A percentile compares a stretch with the other conserved stretches of the same genome.
Conservation (phyloP, 2,329 filamentous ascomycete genomes). For the Diaporthe sp. region DNA sequence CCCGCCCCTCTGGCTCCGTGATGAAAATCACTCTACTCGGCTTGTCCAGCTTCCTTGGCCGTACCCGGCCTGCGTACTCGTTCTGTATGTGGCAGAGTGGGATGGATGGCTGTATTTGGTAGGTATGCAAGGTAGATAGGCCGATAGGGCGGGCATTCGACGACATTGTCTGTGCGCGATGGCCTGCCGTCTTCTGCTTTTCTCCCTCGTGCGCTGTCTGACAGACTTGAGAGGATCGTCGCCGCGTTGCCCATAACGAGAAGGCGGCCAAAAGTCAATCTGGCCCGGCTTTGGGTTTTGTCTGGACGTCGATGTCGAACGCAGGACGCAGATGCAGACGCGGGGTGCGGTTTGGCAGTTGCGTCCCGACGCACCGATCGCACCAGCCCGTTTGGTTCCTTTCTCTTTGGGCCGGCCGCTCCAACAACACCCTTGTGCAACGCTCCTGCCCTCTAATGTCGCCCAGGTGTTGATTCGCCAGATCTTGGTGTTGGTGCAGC, state of each 20-base stretch:
- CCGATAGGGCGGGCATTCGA: too few relatives aligned
- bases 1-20: slow-evolving; percentile 16
- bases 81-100: neutral
- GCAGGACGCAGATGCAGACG: neutral
- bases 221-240: neutral
- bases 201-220: neutral
- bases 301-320: neutral
- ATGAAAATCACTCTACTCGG: neutral
- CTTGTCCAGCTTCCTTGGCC: neutral
- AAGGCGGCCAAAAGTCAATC: slow-evolving; percentile 8
- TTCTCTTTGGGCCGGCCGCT: neutral
- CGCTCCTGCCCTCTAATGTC: neutral
- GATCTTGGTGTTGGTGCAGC: neutral
- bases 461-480: slow-evolving; percentile 3
- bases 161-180: neutral
- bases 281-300: neutral
- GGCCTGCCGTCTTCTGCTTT: neutral
- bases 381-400: slow-evolving; percentile 16
- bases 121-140: too few relatives aligned
- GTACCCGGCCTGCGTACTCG: neutral
- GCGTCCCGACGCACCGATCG: neutral
- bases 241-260: slow-evolving; percentile 8
- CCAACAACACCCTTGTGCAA: neutral
- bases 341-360: slow-evolving; percentile 10
- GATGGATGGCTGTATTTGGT: neutral